A percentile compares a stretch with the other conserved stretches of the same genome.
Conservation (phyloP, 2,329 filamentous ascomycete genomes). For the Zasmidium cellare region DNA sequence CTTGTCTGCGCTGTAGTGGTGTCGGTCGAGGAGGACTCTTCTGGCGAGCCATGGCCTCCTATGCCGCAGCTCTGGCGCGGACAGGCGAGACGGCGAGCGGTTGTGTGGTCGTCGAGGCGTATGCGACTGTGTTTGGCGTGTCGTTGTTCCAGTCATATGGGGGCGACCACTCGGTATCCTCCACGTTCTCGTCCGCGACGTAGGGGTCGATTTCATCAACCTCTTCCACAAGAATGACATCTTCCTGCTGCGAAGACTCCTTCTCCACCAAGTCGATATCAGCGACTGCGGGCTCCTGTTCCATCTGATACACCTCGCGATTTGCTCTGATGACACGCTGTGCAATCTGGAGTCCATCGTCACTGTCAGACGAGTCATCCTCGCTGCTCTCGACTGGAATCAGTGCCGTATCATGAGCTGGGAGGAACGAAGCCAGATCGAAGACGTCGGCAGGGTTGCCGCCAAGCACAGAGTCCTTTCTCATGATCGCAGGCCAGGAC, state of each 20-base stretch:
- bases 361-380: not conserved
- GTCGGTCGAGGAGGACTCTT: not conserved
- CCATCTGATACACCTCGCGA: not conserved
- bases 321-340: not conserved
- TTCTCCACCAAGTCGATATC: not conserved
- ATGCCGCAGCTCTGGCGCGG: not conserved
- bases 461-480: not conserved
- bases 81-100: not conserved
- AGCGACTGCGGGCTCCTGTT: not conserved
- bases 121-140: not conserved
- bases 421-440: conserved; percentile 3
- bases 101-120: not conserved
- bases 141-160: not conserved
- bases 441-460: not conserved
- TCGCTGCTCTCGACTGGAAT: not conserved
- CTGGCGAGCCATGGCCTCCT: not conserved
- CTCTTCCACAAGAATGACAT: not conserved
- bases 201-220: not conserved
- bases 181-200: not conserved
- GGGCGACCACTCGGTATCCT: not conserved
- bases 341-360: not conserved
- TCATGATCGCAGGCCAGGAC: not conserved
- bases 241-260: not conserved
- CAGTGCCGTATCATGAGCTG: not conserved
- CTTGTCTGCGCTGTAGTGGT: not conserved